A percentile compares a stretch with the other conserved stretches of the same genome.
Evolutionary conservation across 139 green algal genomes (phyloP).

Genomic region (Parachlorella kessleri): DNA sequence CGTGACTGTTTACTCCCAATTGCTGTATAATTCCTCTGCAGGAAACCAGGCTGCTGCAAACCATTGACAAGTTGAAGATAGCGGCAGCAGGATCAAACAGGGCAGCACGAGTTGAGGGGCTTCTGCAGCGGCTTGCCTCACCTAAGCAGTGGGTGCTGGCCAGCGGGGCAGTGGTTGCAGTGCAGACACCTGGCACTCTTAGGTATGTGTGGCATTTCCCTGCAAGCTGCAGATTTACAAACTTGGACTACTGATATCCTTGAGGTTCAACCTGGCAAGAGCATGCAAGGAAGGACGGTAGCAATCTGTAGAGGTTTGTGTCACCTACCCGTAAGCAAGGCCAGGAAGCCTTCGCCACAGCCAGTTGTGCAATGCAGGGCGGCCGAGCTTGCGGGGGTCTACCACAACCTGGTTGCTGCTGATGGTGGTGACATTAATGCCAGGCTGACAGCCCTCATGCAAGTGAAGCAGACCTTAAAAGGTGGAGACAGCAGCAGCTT

Average conservation of each 20-base stretch:
- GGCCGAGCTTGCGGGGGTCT: constrained; percentile 81
- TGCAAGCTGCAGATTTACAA: too few species aligned
- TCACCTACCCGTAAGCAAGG: too few species aligned
- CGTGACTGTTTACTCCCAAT: too few species aligned
- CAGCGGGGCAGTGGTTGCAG: constrained; percentile 34
- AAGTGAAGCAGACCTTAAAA: constrained; percentile 85
- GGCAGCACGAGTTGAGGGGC: constrained; percentile 47
- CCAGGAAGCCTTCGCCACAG: too few species aligned
- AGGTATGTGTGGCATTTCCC: too few species aligned
- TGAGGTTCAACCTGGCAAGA: too few species aligned
- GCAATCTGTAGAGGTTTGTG: too few species aligned
- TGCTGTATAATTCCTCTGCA: constrained; percentile 11
- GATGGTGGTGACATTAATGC: constrained; percentile 66
- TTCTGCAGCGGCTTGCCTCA: constrained; percentile 57
- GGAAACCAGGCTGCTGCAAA: constrained; percentile 85
- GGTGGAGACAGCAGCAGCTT: constrained; percentile 87
- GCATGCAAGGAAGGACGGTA: too few species aligned
- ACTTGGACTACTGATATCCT: too few species aligned
- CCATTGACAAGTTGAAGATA: constrained; percentile 52
- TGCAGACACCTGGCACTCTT: neutral
- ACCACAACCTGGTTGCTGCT: constrained; percentile 68
- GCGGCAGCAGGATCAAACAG: constrained; percentile 53
- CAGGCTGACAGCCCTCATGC: constrained; percentile 86
- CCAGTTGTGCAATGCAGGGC: too few species aligned
- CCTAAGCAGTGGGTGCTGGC: constrained; percentile 71